Evolutionary conservation across 345 rosid species (phyloP).

Genomic region (Carallia pectinifolia): DNA sequence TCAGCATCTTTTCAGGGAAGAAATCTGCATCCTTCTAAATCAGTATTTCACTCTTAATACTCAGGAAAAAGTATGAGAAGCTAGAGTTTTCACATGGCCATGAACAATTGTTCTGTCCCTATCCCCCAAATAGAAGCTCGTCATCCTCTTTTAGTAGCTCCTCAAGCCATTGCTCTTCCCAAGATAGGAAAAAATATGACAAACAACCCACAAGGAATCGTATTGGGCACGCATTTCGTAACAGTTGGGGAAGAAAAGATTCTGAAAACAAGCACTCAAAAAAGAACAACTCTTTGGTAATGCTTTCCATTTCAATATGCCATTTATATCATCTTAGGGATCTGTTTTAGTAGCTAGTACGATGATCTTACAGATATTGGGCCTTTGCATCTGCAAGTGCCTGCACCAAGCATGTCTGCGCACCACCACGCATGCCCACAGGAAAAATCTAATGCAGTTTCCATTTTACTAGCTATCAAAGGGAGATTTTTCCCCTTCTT

Average conservation of each 20-base stretch:
- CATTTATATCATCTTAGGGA: not conserved
- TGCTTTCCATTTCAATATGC: conserved; percentile 12
- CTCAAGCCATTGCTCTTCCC: conserved; percentile 29
- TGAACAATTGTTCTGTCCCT: conserved; percentile 42
- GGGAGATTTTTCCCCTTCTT: too few relatives aligned
- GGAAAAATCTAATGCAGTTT: not conserved
- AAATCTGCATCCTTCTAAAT: conserved; percentile 8
- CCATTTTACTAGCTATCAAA: too few relatives aligned
- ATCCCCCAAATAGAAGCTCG: conserved; percentile 30
- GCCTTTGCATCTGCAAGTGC: too few relatives aligned
- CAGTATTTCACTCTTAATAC: conserved; percentile 13
- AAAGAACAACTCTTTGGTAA: conserved; percentile 76
- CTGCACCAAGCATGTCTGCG: too few relatives aligned
- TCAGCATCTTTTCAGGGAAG: not conserved
- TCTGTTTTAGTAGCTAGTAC: not conserved
- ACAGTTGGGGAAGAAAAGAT: conserved; percentile 89
- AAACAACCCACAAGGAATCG: conserved; percentile 63
- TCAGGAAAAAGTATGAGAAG: conserved; percentile 83
- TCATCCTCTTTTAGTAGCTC: conserved; percentile 39
- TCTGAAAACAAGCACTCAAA: conserved; percentile 52
- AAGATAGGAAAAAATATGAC: conserved; percentile 43
- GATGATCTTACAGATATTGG: too few relatives aligned
- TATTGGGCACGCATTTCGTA: conserved; percentile 74
- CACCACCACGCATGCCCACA: too few relatives aligned
- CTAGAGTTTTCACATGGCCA: conserved; percentile 53